These are phyloP conservation scores for Candida gigantensis DNA, from an alignment of 1,139 yeast species.

Conservation along the genomic window DNA sequence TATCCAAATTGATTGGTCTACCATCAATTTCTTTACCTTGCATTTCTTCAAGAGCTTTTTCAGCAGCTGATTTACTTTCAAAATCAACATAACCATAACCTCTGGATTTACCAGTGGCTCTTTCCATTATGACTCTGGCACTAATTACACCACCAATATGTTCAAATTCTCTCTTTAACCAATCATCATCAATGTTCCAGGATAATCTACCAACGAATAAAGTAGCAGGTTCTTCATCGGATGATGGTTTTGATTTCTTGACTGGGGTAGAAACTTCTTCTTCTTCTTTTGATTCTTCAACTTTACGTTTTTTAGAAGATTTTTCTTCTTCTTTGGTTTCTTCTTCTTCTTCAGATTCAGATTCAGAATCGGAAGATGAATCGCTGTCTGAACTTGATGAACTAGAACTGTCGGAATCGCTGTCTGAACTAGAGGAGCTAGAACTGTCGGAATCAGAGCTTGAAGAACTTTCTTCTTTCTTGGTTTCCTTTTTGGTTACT, in stretches of 20 bases:
- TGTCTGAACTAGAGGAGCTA: constrained; percentile 19
- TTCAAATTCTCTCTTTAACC: constrained; percentile 88
- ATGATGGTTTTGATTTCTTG: constrained; percentile 39
- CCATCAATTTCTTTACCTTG: constrained; percentile 97
- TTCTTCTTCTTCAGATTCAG: constrained; percentile 27
- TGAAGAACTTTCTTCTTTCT: constrained; percentile 21
- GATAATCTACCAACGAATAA: constrained; percentile 95
- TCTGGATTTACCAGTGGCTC: constrained; percentile 89
- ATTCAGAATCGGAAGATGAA: constrained; percentile 23
- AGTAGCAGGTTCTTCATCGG: constrained; percentile 70
- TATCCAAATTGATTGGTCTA: constrained; percentile 90
- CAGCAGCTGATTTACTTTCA: constrained; percentile 72
- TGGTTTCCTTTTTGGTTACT: constrained; percentile 23
- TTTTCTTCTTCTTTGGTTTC: constrained; percentile 16
- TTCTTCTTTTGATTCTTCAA: constrained; percentile 37
- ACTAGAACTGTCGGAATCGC: constrained; percentile 22
- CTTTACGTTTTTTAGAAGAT: constrained; percentile 36
- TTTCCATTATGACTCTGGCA: constrained; percentile 94
- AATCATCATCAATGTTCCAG: constrained; percentile 94
- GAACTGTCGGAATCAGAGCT: constrained; percentile 19
- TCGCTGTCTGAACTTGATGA: constrained; percentile 27
- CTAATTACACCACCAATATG: constrained; percentile 75
- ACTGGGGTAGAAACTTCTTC: constrained; percentile 16
- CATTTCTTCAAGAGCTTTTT: constrained; percentile 81
- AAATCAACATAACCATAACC: constrained; percentile 99